phyloP scores from a whole-genome alignment of 768 basidiomycete genomes.

The Pholiota microspora region DNA sequence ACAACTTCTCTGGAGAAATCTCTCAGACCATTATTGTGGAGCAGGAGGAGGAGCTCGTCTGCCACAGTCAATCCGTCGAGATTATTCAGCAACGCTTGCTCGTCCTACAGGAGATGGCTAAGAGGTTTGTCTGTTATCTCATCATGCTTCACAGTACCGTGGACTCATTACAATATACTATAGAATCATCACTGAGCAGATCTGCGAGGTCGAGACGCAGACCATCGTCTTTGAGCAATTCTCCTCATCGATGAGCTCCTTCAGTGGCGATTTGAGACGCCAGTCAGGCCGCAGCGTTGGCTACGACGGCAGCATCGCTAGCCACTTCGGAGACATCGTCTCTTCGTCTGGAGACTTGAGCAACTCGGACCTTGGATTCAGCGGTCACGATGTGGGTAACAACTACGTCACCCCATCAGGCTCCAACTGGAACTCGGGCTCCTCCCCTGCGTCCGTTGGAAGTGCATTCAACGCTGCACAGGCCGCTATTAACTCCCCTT shows the following conservation, averaged over 20 bases:
- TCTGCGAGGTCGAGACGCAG: slow-evolving; percentile 51
- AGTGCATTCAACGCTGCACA: slow-evolving; percentile 28
- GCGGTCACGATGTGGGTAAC: slow-evolving; percentile 33
- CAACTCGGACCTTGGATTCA: slow-evolving; percentile 37
- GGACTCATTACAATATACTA: neutral
- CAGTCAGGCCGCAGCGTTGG: slow-evolving; percentile 33
- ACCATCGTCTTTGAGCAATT: slow-evolving; percentile 42
- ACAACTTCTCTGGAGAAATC: slow-evolving; percentile 39
- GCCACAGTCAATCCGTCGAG: slow-evolving; percentile 33
- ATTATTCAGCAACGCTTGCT: slow-evolving; percentile 48
- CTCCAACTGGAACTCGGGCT: slow-evolving; percentile 36
- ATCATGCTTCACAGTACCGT: neutral
- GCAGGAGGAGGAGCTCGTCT: slow-evolving; percentile 35
- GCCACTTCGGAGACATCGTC: slow-evolving; percentile 30
- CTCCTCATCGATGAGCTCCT: slow-evolving; percentile 31
- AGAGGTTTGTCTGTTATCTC: slow-evolving; percentile 28
- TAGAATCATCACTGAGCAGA: slow-evolving; percentile 43
- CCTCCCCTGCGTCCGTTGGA: slow-evolving; percentile 29
- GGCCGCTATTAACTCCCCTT: slow-evolving; percentile 17
- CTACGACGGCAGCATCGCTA: slow-evolving; percentile 34
- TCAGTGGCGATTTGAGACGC: slow-evolving; percentile 37
- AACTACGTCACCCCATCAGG: slow-evolving; percentile 33
- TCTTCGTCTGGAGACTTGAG: slow-evolving; percentile 35
- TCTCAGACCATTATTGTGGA: slow-evolving; percentile 24
- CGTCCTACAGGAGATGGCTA: slow-evolving; percentile 44